A percentile compares a stretch with the other conserved stretches of the same genome.
Evolutionary conservation across 352 stramenopile species (phyloP).

Genomic region (Phytophthora pini): DNA sequence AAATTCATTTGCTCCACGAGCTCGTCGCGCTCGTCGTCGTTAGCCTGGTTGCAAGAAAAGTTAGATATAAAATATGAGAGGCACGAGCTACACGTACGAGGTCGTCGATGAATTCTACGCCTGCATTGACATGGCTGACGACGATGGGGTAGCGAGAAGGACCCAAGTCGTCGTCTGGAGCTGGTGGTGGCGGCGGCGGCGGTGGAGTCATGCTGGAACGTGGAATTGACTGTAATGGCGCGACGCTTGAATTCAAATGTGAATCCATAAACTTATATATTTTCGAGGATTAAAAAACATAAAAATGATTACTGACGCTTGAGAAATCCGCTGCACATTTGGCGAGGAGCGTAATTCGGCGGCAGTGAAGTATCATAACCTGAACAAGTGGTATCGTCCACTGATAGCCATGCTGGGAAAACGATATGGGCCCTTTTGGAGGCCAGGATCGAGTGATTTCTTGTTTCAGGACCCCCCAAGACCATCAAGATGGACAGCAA

Average conservation of each 20-base stretch:
- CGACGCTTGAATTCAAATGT: conserved; percentile 22
- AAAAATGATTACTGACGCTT: too few relatives aligned
- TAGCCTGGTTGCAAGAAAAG: conserved; percentile 16
- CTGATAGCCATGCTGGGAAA: too few relatives aligned
- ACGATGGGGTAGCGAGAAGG: conserved; percentile 13
- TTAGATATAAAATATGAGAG: conserved; percentile 7
- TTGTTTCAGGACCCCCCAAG: too few relatives aligned
- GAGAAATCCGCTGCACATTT: too few relatives aligned
- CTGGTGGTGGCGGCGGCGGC: conserved; percentile 6
- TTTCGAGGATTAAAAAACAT: neutral
- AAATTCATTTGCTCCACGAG: conserved; percentile 78
- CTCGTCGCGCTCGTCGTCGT: conserved; percentile 48
- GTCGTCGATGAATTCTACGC: conserved; percentile 48
- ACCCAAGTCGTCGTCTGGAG: conserved; percentile 9
- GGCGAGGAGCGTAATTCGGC: too few relatives aligned
- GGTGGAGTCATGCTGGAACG: neutral
- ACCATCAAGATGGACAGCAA: too few relatives aligned
- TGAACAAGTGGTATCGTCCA: too few relatives aligned
- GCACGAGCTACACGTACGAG: conserved; percentile 30
- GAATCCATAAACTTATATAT: neutral
- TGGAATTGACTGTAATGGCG: neutral
- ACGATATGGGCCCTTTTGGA: too few relatives aligned
- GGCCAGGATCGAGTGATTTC: too few relatives aligned
- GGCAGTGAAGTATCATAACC: too few relatives aligned
- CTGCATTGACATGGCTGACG: conserved; percentile 49